Percentiles rank a stretch among this genome's conserved stretches.
These are phyloP conservation scores for Austropuccinia psidii DNA, from an alignment of 1,284 basidiomycete species.

Conservation along the genomic window DNA sequence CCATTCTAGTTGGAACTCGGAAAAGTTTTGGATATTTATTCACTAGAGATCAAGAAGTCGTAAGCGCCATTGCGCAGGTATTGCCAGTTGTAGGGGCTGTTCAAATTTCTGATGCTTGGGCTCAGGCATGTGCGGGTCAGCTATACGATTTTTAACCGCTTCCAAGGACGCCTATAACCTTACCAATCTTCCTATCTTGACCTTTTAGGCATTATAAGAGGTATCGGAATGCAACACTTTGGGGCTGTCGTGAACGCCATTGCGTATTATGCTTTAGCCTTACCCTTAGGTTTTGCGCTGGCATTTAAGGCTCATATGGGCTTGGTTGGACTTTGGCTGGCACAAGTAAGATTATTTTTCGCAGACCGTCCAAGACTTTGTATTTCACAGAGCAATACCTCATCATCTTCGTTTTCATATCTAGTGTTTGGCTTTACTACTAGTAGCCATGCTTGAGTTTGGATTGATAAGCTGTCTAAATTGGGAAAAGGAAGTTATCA, in stretches of 20 bases:
- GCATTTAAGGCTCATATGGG: constrained; percentile 53
- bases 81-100: constrained; percentile 73
- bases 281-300: constrained; percentile 62
- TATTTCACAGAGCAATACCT: too few relatives aligned
- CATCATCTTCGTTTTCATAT: too few relatives aligned
- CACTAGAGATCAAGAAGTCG: constrained; percentile 60
- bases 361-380: too few relatives aligned
- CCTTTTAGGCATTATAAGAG: constrained; percentile 38
- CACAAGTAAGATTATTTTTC: constrained; percentile 53
- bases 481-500: too few relatives aligned
- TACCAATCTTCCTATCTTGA: not conserved
- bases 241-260: constrained; percentile 65
- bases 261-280: constrained; percentile 66
- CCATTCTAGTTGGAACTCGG: constrained; percentile 55
- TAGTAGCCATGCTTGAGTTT: too few relatives aligned
- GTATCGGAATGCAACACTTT: constrained; percentile 62
- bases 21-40: constrained; percentile 64
- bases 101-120: constrained; percentile 65
- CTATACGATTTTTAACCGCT: too few relatives aligned
- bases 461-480: too few relatives aligned
- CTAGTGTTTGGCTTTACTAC: too few relatives aligned
- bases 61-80: constrained; percentile 58
- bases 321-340: constrained; percentile 60
- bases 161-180: constrained; percentile 46
- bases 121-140: constrained; percentile 63